Conservation (phyloP, 805 yeast species). For the Candida glaebosa region DNA sequence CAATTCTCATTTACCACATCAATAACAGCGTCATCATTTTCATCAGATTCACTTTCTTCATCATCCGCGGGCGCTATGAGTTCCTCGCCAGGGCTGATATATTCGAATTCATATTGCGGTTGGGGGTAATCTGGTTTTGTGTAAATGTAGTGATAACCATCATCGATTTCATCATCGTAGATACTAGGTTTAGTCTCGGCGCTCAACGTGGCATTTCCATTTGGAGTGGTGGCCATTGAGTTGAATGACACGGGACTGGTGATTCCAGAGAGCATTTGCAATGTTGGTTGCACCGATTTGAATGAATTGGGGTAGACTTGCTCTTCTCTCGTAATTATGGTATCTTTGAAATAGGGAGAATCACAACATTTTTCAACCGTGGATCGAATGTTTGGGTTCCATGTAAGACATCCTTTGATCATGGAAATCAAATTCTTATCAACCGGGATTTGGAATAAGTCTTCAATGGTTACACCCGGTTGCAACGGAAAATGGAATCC, state of each 20-base stretch:
- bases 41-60: slow-evolving; percentile 3
- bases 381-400: slow-evolving; percentile 76
- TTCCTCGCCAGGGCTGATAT: not conserved
- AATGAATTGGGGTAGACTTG: slow-evolving; percentile 2
- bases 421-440: slow-evolving; percentile 38
- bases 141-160: slow-evolving; percentile 5
- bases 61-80: not conserved
- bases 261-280: not conserved
- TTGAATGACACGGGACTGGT: slow-evolving; percentile 2
- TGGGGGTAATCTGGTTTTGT: not conserved
- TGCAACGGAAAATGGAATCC: slow-evolving; percentile 57
- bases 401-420: slow-evolving; percentile 53
- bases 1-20: not conserved
- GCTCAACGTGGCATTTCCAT: not conserved
- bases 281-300: not conserved
- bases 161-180: slow-evolving; percentile 5
- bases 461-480: slow-evolving; percentile 47
- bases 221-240: slow-evolving; percentile 1
- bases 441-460: slow-evolving; percentile 45
- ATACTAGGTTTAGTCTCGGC: slow-evolving; percentile 1
- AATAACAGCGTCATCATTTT: slow-evolving; percentile 4
- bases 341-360: slow-evolving; percentile 53
- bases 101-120: not conserved
- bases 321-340: slow-evolving; percentile 16
- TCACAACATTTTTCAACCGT: slow-evolving; percentile 46